Base-by-base conservation (phyloP, 2,329 filamentous ascomycete species). In the Pseudogymnoascus sp. region DNA sequence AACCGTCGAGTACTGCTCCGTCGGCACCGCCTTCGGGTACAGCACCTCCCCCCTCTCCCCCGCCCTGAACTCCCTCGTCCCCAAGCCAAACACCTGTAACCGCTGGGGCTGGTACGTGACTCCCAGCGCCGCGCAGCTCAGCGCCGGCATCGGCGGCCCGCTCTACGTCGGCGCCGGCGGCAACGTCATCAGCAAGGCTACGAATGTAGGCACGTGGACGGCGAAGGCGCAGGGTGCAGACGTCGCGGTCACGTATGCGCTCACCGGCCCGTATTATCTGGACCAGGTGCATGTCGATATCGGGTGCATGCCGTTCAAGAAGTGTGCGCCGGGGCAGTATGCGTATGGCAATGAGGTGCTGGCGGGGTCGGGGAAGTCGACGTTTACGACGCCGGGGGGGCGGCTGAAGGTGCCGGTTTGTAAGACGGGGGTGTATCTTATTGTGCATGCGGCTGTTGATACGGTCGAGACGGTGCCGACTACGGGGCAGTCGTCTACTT, bases 51-150 rank as follows among this genome's bases (percentile, higher is more conserved):
- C 38, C 16, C 7, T 59, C 53, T 16, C 22, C 10, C 16, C 53
- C 22, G 53, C 60, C 60, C 33, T 24, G 26, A 61, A 24, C 19
- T 68, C 6, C 41, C 50, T 26, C 28, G 65, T 38, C n/a, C 46
- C 46, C 7, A 53, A 53, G 46, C 46, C 46, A 12, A 53, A 53
- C 1, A 53, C 46, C 61, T 62, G 61, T 26, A 62, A 62, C 61
- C 40, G 61, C 40, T 62, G 61, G 61, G 61, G 43, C 5, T 62
- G 61, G 61, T 62, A 62, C 61, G 19, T 59, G 11, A 59, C 24
- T 3, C 61, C 61, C 19, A 62, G 43, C 22, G 4, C 43, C 2
- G 41, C 43, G 14, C 41, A 62, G 31, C 28, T 62, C 41, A 8
- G 28, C 7, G 31, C 41, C 16, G 46, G 61, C 14, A 62, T 62